Percentiles rank a stretch among this genome's conserved stretches.
These are phyloP conservation scores for Colletotrichum sp. DNA, from an alignment of 2,329 filamentous ascomycete genomes.

Conservation along the genomic window DNA sequence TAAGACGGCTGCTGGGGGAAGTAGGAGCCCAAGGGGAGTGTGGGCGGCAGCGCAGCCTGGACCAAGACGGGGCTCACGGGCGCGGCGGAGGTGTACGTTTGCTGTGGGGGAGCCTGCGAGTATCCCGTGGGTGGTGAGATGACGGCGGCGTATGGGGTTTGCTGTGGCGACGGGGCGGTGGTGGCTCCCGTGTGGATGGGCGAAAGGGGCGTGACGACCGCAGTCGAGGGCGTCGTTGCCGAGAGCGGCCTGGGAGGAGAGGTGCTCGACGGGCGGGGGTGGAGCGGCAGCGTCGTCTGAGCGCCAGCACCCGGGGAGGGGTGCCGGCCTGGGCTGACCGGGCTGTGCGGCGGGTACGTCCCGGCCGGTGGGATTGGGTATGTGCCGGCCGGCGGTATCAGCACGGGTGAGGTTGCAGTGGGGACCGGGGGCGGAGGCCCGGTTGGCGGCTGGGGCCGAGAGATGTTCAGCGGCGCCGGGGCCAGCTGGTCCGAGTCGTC, in stretches of 20 bases:
- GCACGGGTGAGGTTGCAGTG: neutral
- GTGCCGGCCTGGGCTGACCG: neutral
- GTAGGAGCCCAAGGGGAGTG: conserved; percentile 5
- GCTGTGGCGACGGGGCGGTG: neutral
- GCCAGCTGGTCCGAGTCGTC: neutral
- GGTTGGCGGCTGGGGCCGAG: neutral
- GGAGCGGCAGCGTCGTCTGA: neutral
- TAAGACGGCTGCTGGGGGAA: conserved; percentile 16
- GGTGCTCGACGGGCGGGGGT: neutral
- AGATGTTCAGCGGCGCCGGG: conserved; percentile 6
- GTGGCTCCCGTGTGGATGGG: neutral
- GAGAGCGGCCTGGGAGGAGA: neutral
- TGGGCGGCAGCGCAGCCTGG: conserved; percentile 4
- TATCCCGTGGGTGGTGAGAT: neutral
- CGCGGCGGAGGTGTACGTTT: neutral
- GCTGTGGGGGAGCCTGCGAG: neutral
- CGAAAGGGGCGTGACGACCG: neutral
- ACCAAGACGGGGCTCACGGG: neutral
- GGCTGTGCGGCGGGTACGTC: neutral
- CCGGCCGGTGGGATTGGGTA: neutral
- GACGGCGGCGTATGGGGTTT: neutral
- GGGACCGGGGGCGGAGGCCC: neutral
- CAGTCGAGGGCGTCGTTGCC: neutral
- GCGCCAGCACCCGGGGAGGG: neutral
- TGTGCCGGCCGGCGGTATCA: neutral